A percentile compares a stretch with the other conserved stretches of the same genome.
Conservation (phyloP, 1,139 yeast genomes). For the Yamadazyma atlantica region DNA sequence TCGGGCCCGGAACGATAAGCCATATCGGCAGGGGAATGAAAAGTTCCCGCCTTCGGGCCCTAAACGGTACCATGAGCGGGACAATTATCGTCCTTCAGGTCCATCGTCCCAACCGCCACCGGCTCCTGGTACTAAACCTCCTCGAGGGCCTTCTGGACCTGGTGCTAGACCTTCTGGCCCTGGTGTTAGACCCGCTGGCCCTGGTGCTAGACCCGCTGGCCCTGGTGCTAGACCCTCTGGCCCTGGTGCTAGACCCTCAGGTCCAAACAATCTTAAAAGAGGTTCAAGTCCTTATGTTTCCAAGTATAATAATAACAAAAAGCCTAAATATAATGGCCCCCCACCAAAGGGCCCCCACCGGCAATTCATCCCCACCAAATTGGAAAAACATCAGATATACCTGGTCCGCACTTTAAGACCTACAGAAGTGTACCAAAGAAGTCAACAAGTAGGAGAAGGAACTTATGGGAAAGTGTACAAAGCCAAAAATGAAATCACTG, state of each 20-base stretch:
- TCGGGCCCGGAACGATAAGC: conserved; percentile 2
- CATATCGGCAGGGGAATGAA: conserved; percentile 3
- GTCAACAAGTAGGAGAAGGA: conserved; percentile 53
- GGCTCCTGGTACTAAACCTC: not conserved
- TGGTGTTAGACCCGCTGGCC: too few relatives aligned
- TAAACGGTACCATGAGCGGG: conserved; percentile 18
- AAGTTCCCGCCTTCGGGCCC: conserved; percentile 18
- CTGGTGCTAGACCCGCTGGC: not conserved
- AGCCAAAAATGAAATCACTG: conserved; percentile 68
- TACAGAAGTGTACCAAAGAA: conserved; percentile 34
- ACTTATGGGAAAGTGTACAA: conserved; percentile 51
- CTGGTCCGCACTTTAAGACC: conserved; percentile 27
- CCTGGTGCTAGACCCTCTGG: too few relatives aligned
- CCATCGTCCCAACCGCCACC: too few relatives aligned
- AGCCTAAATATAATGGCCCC: conserved; percentile 6
- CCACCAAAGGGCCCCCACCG: conserved; percentile 19
- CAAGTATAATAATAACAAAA: conserved; percentile 7
- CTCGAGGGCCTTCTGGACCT: not conserved
- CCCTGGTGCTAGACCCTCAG: not conserved
- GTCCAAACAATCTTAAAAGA: not conserved
- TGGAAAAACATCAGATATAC: conserved; percentile 31
- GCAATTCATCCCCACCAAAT: conserved; percentile 12
- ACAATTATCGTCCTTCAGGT: conserved; percentile 16
- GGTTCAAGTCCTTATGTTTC: not conserved
- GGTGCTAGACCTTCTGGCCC: too few relatives aligned